Conservation (phyloP, 75 land plant genomes). For the Pinus taeda region DNA sequence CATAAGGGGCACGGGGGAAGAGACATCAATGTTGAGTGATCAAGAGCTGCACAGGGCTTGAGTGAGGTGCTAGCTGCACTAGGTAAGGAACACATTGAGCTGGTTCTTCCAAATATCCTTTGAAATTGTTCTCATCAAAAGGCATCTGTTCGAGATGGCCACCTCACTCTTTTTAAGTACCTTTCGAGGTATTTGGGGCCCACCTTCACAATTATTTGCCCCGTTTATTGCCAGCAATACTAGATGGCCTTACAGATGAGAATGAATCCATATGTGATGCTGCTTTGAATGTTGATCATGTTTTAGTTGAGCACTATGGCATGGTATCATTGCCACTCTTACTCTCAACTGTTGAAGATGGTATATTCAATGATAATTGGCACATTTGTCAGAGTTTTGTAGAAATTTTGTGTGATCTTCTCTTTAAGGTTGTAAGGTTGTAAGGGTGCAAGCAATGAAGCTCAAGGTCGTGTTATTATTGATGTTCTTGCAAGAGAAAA, state of each 20-base stretch:
- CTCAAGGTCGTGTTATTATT: constrained; percentile 98
- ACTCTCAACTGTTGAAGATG: constrained; percentile 98
- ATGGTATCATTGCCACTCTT: constrained; percentile 90
- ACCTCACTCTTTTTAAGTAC: constrained; percentile 95
- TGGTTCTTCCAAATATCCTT: constrained; percentile 82
- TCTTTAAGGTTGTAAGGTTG: constrained; percentile 99
- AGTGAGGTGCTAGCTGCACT: constrained; percentile 99
- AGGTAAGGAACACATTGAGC: constrained; percentile 80
- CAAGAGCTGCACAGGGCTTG: constrained; percentile 99
- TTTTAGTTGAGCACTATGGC: constrained; percentile 98
- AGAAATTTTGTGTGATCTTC: constrained; percentile 91
- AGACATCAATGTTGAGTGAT: constrained; percentile 95
- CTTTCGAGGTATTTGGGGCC: constrained; percentile 89
- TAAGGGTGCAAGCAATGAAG: constrained; percentile 99
- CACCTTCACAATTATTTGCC: constrained; percentile 90
- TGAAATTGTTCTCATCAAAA: constrained; percentile 84
- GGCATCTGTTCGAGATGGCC: constrained; percentile 96
- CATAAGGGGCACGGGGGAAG: constrained; percentile 97
- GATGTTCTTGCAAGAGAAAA: constrained; percentile 88
- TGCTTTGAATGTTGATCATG: constrained; percentile 96
- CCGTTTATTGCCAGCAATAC: constrained; percentile 90
- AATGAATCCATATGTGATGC: constrained; percentile 99
- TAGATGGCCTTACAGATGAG: constrained; percentile 99
- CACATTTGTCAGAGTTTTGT: constrained; percentile 98
- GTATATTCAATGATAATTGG: constrained; percentile 98